Evolutionary conservation across 495 filamentous ascomycete genomes (phyloP), one percentile per base, ranked within the genome.

Genomic region (Trichoderma reesei): DNA sequence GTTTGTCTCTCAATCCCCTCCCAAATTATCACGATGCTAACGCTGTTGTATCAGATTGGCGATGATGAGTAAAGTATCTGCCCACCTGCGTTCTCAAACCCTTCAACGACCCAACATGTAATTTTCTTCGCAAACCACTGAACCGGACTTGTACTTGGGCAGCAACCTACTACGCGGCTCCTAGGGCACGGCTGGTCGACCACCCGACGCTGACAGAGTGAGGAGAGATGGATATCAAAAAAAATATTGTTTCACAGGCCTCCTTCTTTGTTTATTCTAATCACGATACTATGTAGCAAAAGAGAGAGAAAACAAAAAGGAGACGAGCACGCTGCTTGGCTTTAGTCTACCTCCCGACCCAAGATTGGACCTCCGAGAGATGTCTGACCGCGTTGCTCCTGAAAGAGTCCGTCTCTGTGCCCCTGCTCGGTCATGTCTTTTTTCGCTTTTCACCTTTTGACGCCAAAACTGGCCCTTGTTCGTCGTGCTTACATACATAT

Each of bases 41-140:
- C 62, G 20, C 63, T 5, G 67, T 18, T 46, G 9, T 6, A 20
- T 1, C 16, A 93, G 90, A 93, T 97, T 74, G 92, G 92, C 62
- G 93, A 97, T 64, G 90, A 96, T 68, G 90, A 96, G 76, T 95
- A 87, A 82, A 78, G 41, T 8, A 56, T 31, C 6, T 26, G 26
- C 26, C 8, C 51, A 14, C 31, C 7, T 36, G 34, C 16, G 34
- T 10, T 11, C 31, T 13, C 51, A 26, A 56, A 26, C 0, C 26
- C 26, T 33, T 31, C 51, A 34, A 56, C 51, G 34, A 14, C 51
- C 51, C 16, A 56, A 9, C 31, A 34, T 13, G 11, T 26, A 36
- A 56, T 16, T 26, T 26, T 26, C 51, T 56, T 9, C 51, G 51
- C 31, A 34, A 13, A 34, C 26, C 26, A 26, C 26, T 26, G 26